These are phyloP conservation scores for Heliosperma pusillum DNA, from an alignment of 148 eudicot species.

Conservation along the genomic window DNA sequence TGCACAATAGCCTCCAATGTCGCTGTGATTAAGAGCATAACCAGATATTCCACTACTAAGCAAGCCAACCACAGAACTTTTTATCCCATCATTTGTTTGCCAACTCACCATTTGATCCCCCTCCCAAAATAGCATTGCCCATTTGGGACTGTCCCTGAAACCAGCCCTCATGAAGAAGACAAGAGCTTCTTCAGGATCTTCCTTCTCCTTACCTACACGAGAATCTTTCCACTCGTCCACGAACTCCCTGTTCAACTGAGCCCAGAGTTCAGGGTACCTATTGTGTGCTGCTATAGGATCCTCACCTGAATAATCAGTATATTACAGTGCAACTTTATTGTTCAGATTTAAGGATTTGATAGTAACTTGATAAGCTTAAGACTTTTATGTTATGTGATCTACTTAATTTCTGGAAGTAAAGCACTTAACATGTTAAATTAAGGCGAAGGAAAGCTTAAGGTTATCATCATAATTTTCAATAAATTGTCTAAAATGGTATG, in stretches of 20 bases:
- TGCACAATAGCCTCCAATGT: constrained; percentile 94
- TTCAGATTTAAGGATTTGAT: neutral
- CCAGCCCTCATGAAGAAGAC: constrained; percentile 99
- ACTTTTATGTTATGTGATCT: neutral
- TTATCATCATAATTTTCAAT: too few species aligned
- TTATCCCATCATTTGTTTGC: constrained; percentile 94
- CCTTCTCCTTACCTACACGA: constrained; percentile 42
- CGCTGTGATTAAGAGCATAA: constrained; percentile 92
- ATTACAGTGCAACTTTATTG: neutral
- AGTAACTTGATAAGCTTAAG: neutral
- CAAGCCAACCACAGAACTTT: constrained; percentile 89
- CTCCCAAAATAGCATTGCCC: constrained; percentile 99
- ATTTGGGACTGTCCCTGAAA: constrained; percentile 78
- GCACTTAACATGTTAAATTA: neutral
- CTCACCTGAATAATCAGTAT: constrained; percentile 50
- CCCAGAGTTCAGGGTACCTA: constrained; percentile 96
- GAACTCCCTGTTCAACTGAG: constrained; percentile 77
- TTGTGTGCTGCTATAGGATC: constrained; percentile 97
- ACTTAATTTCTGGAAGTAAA: neutral
- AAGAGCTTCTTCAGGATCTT: constrained; percentile 61
- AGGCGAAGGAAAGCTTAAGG: neutral
- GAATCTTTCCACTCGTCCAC: constrained; percentile 76
- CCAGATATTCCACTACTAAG: constrained; percentile 89
- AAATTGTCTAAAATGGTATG: too few species aligned
- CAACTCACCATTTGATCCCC: constrained; percentile 99